Percentiles rank a stretch among this genome's conserved stretches.
Conservation (phyloP, 2,329 filamentous ascomycete species). For the Hysterium pulicare region DNA sequence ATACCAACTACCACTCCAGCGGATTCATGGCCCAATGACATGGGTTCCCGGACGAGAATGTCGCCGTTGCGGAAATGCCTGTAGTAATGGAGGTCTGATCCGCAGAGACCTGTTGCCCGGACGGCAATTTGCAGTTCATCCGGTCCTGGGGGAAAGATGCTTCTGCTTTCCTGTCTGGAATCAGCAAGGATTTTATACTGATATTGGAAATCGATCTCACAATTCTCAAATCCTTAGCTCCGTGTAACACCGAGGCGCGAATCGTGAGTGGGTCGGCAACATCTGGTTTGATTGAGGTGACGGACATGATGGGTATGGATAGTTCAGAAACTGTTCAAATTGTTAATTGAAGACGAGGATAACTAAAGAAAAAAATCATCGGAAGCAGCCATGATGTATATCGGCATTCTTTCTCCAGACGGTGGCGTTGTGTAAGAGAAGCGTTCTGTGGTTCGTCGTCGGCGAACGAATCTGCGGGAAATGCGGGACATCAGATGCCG, state of each 20-base stretch:
- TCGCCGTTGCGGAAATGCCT: constrained; percentile 80
- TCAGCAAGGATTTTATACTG: background rate
- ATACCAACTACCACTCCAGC: constrained; percentile 73
- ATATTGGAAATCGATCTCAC: constrained; percentile 36
- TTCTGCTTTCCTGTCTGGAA: constrained; percentile 50
- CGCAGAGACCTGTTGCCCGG: constrained; percentile 66
- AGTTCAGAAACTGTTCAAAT: too few species aligned
- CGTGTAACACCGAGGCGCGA: constrained; percentile 56
- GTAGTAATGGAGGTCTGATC: constrained; percentile 80
- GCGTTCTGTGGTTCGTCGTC: background rate
- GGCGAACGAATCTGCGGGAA: constrained; percentile 2
- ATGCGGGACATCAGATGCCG: constrained; percentile 3
- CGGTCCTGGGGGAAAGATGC: constrained; percentile 44
- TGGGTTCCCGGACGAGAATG: constrained; percentile 76
- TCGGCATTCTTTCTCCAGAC: background rate
- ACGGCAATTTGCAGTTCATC: constrained; percentile 63
- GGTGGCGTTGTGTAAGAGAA: background rate
- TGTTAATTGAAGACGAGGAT: too few species aligned
- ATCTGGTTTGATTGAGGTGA: too few species aligned
- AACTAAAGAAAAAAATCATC: too few species aligned
- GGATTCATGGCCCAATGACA: constrained; percentile 77
- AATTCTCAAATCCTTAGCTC: constrained; percentile 58
- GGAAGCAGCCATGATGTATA: background rate
- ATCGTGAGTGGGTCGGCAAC: constrained; percentile 39
- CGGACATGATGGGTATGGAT: too few species aligned